Evolutionary conservation across 1,284 basidiomycete genomes (phyloP).

Genomic region (Coniophora puteana): DNA sequence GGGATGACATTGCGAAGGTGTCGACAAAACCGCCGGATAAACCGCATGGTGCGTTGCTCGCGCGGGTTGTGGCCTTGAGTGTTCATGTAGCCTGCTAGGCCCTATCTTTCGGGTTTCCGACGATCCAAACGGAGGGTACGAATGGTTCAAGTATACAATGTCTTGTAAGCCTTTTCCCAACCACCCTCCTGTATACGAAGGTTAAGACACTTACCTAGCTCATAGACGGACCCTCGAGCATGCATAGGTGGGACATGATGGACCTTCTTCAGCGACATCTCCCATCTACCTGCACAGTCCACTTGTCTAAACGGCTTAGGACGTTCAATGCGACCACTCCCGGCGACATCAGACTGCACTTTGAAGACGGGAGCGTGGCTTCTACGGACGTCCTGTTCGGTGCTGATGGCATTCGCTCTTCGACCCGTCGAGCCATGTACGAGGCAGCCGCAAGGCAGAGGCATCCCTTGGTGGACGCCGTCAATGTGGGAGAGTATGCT

Average conservation of each 20-base stretch:
- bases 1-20: constrained; percentile 15
- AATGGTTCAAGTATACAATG: constrained; percentile 12
- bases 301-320: constrained; percentile 16
- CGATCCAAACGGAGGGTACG: constrained; percentile 17
- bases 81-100: background rate
- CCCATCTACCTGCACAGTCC: constrained; percentile 18
- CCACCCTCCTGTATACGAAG: background rate
- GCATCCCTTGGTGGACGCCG: background rate
- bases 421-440: constrained; percentile 5
- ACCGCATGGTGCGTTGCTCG: constrained; percentile 2
- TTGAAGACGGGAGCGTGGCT: constrained; percentile 20
- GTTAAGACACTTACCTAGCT: background rate
- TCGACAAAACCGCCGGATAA: constrained; percentile 3
- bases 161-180: constrained; percentile 8
- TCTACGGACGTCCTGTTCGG: constrained; percentile 28
- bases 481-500: constrained; percentile 2
- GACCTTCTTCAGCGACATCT: constrained; percentile 16
- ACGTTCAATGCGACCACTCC: constrained; percentile 1
- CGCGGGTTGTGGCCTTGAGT: background rate
- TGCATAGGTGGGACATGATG: constrained; percentile 24
- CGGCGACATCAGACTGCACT: background rate
- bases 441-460: constrained; percentile 1
- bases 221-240: constrained; percentile 9
- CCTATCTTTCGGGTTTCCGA: constrained; percentile 12
- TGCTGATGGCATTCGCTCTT: constrained; percentile 9